These are phyloP conservation scores for Fragilariopsis cylindrus DNA, from an alignment of 108 stramenopile genomes.

Conservation along the genomic window DNA sequence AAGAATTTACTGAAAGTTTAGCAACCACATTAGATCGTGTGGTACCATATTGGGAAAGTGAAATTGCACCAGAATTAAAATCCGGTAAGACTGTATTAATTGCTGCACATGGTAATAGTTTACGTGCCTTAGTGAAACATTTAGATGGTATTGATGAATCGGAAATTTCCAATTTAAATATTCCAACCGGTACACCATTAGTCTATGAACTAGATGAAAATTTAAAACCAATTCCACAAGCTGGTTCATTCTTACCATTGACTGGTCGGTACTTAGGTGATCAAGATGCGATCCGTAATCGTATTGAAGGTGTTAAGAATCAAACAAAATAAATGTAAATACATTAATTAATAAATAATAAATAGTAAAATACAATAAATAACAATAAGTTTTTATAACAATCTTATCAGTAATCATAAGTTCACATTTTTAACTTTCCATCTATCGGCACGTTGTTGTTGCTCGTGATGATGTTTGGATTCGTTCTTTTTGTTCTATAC, in stretches of 20 bases:
- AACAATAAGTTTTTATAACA: no score
- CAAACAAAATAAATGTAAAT: constrained; percentile 88
- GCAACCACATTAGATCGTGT: constrained; percentile 89
- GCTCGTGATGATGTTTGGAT: no score
- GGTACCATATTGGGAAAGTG: constrained; percentile 76
- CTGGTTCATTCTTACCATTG: constrained; percentile 84
- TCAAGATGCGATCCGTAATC: constrained; percentile 90
- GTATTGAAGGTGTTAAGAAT: constrained; percentile 97
- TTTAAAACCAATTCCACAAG: constrained; percentile 75
- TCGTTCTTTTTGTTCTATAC: no score
- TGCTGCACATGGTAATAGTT: constrained; percentile 92
- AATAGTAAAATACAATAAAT: neutral
- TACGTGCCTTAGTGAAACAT: constrained; percentile 91
- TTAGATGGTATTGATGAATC: constrained; percentile 83
- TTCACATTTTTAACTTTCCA: neutral
- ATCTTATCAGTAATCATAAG: neutral
- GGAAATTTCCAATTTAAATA: constrained; percentile 86
- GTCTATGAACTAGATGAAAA: constrained; percentile 90
- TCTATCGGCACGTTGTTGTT: no score
- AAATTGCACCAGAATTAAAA: constrained; percentile 80
- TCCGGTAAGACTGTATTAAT: constrained; percentile 80
- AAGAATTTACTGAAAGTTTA: constrained; percentile 81
- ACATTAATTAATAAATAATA: neutral
- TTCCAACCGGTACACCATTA: constrained; percentile 90
- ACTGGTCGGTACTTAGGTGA: constrained; percentile 96